phyloP scores from a whole-genome alignment of 352 stramenopile species.

The Elongisporangium senticosum region DNA sequence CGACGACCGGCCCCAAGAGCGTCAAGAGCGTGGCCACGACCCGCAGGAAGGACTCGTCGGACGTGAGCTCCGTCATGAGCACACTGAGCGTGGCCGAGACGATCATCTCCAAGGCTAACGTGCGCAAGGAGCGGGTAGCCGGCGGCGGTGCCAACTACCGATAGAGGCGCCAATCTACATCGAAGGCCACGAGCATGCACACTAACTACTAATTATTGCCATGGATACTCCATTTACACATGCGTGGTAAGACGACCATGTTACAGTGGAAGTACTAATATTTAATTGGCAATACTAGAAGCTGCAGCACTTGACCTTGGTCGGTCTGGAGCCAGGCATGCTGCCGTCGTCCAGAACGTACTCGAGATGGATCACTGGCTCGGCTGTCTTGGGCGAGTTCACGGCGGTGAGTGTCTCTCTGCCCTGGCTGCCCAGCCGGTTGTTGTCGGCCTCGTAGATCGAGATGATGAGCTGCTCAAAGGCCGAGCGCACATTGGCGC shows the following conservation, averaged over 20 bases:
- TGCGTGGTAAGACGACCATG: no score
- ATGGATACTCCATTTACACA: no score
- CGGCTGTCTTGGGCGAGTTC: neutral
- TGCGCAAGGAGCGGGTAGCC: constrained; percentile 47
- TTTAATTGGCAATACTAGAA: neutral
- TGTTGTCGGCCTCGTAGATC: constrained; percentile 61
- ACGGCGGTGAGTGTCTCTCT: neutral
- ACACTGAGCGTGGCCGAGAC: constrained; percentile 61
- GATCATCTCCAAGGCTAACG: constrained; percentile 67
- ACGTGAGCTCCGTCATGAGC: constrained; percentile 59
- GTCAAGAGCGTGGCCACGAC: constrained; percentile 43
- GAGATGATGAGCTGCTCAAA: constrained; percentile 72
- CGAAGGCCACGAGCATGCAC: neutral
- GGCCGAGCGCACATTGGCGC: constrained; percentile 49
- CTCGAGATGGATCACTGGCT: neutral
- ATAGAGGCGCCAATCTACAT: constrained; percentile 14
- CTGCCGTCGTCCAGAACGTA: neutral
- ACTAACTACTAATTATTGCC: neutral
- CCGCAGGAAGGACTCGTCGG: constrained; percentile 41
- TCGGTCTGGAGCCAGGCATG: neutral
- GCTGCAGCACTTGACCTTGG: neutral
- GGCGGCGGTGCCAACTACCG: constrained; percentile 40
- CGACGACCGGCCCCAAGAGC: constrained; percentile 33
- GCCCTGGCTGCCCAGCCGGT: neutral
- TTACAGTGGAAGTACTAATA: no score